These are phyloP conservation scores for Guadua angustifolia DNA, from an alignment of 176 grass and related monocot genomes.

Conservation along the genomic window DNA sequence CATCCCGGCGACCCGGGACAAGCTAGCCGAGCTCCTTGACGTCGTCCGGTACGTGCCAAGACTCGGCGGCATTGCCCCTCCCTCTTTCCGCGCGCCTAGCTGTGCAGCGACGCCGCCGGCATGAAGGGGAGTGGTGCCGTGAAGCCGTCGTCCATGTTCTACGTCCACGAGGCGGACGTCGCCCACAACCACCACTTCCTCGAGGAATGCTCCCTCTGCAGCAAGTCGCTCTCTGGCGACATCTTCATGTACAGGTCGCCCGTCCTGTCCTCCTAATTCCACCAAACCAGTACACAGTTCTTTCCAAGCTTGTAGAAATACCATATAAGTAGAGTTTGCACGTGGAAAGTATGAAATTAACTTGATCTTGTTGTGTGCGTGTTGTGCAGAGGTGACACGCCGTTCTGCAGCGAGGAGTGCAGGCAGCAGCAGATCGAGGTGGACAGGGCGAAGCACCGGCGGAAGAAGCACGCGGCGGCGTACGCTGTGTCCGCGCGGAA, in stretches of 20 bases:
- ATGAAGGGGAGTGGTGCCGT: constrained; percentile 56
- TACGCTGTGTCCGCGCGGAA: constrained; percentile 39
- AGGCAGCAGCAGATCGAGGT: constrained; percentile 80
- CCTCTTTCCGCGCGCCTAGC: constrained; percentile 47
- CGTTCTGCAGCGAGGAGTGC: constrained; percentile 96
- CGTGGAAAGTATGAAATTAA: background rate
- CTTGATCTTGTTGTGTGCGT: background rate
- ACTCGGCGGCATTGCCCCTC: constrained; percentile 50
- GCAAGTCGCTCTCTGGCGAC: constrained; percentile 63
- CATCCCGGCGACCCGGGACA: background rate
- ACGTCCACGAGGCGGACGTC: constrained; percentile 59
- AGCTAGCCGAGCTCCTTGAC: constrained; percentile 41
- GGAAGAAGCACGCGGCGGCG: constrained; percentile 66
- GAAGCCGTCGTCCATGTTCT: constrained; percentile 59
- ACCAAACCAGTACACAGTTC: background rate
- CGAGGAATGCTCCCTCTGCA: constrained; percentile 64
- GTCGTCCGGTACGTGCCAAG: constrained; percentile 45
- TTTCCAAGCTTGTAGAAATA: background rate
- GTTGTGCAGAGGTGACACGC: constrained; percentile 70
- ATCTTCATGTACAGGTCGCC: constrained; percentile 69
- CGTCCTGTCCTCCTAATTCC: too few species aligned
- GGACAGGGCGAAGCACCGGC: constrained; percentile 73
- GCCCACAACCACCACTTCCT: constrained; percentile 55
- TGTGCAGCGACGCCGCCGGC: constrained; percentile 25
- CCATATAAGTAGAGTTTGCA: background rate